Percentiles rank a stretch among this genome's conserved stretches.
phyloP scores from a whole-genome alignment of 345 rosid species.

The Cardamine occulta region DNA sequence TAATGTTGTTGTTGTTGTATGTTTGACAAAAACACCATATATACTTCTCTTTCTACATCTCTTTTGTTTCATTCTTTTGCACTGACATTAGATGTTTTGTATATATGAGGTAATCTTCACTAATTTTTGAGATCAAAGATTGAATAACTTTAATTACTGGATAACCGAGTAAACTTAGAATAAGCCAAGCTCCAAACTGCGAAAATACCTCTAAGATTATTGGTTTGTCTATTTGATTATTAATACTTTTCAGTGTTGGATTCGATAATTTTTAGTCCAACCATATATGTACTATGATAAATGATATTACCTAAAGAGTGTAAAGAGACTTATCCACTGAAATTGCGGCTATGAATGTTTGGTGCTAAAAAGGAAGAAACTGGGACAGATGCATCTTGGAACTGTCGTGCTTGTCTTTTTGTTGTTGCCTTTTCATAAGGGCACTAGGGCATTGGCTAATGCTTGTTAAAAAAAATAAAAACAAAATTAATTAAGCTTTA shows the following conservation, averaged over 20 bases:
- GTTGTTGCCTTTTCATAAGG: constrained; percentile 35
- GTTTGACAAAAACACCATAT: constrained; percentile 23
- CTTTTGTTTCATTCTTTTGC: not conserved
- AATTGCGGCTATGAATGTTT: constrained; percentile 42
- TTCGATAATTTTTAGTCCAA: not conserved
- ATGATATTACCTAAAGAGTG: constrained; percentile 16
- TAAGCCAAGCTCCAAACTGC: constrained; percentile 4
- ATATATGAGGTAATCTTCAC: not conserved
- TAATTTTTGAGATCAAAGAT: not conserved
- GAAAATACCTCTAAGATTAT: constrained; percentile 9
- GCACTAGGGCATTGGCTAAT: constrained; percentile 23
- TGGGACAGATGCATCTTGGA: constrained; percentile 29
- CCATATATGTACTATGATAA: not conserved
- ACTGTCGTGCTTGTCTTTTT: constrained; percentile 42
- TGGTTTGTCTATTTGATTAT: constrained; percentile 21
- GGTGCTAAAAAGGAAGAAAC: constrained; percentile 36
- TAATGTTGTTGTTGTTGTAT: constrained; percentile 24
- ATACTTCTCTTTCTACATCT: constrained; percentile 1
- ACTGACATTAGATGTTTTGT: constrained; percentile 18
- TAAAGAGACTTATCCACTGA: constrained; percentile 42
- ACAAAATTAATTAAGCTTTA: not conserved
- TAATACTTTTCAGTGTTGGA: not conserved
- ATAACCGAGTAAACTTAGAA: not conserved
- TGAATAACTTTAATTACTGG: not conserved
- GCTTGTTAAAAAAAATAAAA: constrained; percentile 5